phyloP scores from a whole-genome alignment of 2,329 filamentous ascomycete species.

The Coniella lustricola region DNA sequence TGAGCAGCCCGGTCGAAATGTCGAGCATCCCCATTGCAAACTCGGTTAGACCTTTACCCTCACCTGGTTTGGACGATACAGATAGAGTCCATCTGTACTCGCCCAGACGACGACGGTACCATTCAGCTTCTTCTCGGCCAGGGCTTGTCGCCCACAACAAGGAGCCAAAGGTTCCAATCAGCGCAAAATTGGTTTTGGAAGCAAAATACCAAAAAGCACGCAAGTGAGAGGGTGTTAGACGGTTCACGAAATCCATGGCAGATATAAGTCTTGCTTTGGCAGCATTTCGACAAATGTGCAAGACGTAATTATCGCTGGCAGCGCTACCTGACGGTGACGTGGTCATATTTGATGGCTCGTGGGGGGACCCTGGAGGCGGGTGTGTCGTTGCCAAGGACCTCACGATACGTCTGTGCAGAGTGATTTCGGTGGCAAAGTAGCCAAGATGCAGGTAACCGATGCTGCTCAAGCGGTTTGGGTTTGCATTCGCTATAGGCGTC shows the following conservation, averaged over 20 bases:
- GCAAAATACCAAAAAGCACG: constrained; percentile 91
- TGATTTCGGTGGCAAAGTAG: constrained; percentile 92
- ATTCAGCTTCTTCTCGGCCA: constrained; percentile 81
- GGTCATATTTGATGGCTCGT: constrained; percentile 18
- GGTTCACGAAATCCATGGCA: constrained; percentile 96
- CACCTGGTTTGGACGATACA: constrained; percentile 69
- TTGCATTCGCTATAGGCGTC: constrained; percentile 27
- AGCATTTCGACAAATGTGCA: constrained; percentile 87
- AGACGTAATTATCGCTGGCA: constrained; percentile 67
- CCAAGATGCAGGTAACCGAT: constrained; percentile 79
- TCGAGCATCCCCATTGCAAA: constrained; percentile 76
- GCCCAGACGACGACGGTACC: constrained; percentile 76
- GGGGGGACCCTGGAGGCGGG: constrained; percentile 19
- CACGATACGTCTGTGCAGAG: constrained; percentile 83
- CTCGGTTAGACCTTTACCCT: constrained; percentile 50
- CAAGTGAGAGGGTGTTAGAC: constrained; percentile 77
- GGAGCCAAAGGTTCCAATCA: constrained; percentile 90
- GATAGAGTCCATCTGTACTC: constrained; percentile 94
- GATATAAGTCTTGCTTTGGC: constrained; percentile 92
- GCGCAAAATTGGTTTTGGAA: constrained; percentile 82
- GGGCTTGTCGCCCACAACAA: constrained; percentile 85
- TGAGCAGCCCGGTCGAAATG: constrained; percentile 61
- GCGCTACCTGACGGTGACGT: constrained; percentile 17
- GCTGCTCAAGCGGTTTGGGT: constrained; percentile 45
- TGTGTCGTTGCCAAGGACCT: constrained; percentile 58